Base-by-base conservation (phyloP, 225 moss, liverwort and hornwort genomes). In the Pleurozium schreberi region DNA sequence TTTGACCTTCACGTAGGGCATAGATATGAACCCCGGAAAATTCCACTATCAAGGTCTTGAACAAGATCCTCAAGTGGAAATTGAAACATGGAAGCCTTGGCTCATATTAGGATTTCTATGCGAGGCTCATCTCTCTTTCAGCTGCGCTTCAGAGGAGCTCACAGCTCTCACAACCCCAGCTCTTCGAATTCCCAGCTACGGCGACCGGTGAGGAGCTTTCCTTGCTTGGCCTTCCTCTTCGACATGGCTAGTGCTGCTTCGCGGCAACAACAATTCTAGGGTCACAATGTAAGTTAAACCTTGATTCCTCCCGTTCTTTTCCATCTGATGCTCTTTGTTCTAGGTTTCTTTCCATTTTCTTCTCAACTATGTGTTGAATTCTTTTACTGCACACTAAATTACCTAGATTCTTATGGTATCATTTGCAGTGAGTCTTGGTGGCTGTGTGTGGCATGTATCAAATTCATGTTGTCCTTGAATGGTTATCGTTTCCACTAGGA, bases 221-320 rank as follows among this genome's bases (percentile, higher is more conserved):
- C 62, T 59, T 28, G 22, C 81, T 81, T 45, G 31, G 43, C 61
- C 21, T 81, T 81, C 43, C 14, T 81, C 60, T 43, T 2, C 61
- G 81, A 61, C 43, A 61, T 81, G 43, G n/a, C 79, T n/a, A 26
- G 79, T 50, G 76, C 81, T 83, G 40, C 82, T 52, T 59, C 36
- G 82, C 68, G 77, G 82, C 87, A 58, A 67, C 92, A 92, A 30
- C 76, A 93, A 76, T 93, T 93, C 88, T 93, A 91, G 92, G 88
- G 88, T 86, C 92, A 91, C 47, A 90, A 92, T 80, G 93, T 93
- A 86, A 67, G 92, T 88, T 63, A 28, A 18, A 79, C 83, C 30
- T 81, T 10, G 47, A 60, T 71, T 75, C 60, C 36, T 28, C 21
- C 17, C n/a, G n/a, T 36, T 38, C 45, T 17, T 19, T 36, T 50